Base-by-base conservation (phyloP, 2,329 filamentous ascomycete genomes). In the Zasmidium cellare region DNA sequence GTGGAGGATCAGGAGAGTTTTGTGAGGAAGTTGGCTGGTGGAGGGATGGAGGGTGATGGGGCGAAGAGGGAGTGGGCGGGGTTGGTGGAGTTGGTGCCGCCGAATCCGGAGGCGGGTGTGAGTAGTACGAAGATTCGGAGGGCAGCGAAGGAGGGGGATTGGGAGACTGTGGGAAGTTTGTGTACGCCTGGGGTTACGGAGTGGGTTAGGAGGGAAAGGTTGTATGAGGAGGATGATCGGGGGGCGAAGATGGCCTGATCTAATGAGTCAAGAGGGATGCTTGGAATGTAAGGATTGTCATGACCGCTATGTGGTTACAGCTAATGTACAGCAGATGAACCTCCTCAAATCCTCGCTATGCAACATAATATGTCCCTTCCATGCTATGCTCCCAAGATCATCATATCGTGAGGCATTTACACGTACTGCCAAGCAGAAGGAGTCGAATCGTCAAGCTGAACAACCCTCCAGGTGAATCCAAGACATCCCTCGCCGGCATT, bases 121-220 rank as follows among this genome's bases (percentile, higher is more conserved):
- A 84, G 82, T 66, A 82, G 79, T 62, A 91, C 90, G 6, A 80
- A 77, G 65, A 87, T 88, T 46, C 79, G 89, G 51, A 78, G 80
- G 28, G 82, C 85, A 5, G 82, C 83, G 1, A 79, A 76, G 57
- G 67, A 65, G 3, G 70, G 73, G 11, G 79, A 82, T 46, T 81
- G 75, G 77, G 75, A 74, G 2, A 72, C 68, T 53, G 72, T 91
- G 51, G 69, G 69, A 18, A 67, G 69, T 55, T 67, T 90, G 62
- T 86, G 90, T 31, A 84, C 83, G 0, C 70, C 72, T 1, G 78
- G 79, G 1, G 83, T 92, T 0, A 75, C 74, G 48, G 74, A 71
- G 20, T 90, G 85, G 82, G 80, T 92, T 24, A 71, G 80, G 59
- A 72, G 75, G 11, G 77, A 84, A 65, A 72, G 69, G 1, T 61